Evolutionary conservation across 768 basidiomycete species (phyloP), one percentile per base, ranked within the genome.

Genomic region (Tylopilus vinaceipallidus): DNA sequence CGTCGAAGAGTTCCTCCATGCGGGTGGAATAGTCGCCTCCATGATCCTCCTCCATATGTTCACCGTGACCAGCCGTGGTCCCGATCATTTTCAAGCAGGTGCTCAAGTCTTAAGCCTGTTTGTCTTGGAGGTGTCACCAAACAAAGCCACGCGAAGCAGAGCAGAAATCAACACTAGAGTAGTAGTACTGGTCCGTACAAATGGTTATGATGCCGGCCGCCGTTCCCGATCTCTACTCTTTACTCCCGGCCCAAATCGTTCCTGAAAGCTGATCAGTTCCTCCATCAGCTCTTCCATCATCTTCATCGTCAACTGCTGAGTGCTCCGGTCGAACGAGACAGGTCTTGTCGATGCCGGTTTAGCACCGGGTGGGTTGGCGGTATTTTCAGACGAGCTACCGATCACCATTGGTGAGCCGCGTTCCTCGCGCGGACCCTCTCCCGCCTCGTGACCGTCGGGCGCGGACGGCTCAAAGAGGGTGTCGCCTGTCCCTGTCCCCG

Each of bases 211-310:
- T 42, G 65, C 71, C 47, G 68, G 69, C 52, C 79, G 72, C 47
- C 79, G 71, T 49, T 81, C 79, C 49, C 81, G 74, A 24, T 82
- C 81, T 60, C 80, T 73, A 48, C 58, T 66, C 65, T 75, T 79
- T 40, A 71, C 64, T 27, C 77, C 74, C 6, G 76, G 76, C n/a
- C 88, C 88, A 70, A 89, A 94, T 47, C 82, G 78, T 65, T 95
- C 91, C 70, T 95, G 93, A 64, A 95, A 95, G 33, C 71, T 75
- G 55, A 94, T 91, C 22, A 95, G 71, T 66, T 95, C 92, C 61
- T 89, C 81, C 84, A 93, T 93, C 10, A 95, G 73, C 59, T 88
- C 90, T 64, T 93, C 92, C 86, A 95, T 90, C 73, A 88, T 76
- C 69, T 81, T 84, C 81, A 89, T 87, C 34, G 86, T 86, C 62